Conservation (phyloP, 1,139 yeast species). For the Blastobotrys arbuscula region DNA sequence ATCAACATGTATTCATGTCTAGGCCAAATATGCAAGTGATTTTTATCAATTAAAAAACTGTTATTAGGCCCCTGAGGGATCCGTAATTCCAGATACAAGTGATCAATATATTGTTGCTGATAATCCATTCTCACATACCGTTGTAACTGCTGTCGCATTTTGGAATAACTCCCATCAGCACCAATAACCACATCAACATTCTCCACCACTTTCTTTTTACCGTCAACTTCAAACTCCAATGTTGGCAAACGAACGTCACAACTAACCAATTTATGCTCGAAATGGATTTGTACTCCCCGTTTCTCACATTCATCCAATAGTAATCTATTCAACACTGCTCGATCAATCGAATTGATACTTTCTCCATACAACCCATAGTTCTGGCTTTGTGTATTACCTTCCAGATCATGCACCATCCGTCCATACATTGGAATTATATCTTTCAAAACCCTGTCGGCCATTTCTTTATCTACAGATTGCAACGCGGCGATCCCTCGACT, state of each 20-base stretch:
- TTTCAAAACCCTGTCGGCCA: slow-evolving; percentile 52
- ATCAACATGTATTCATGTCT: slow-evolving; percentile 80
- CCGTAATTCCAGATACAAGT: slow-evolving; percentile 73
- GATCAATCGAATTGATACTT: slow-evolving; percentile 77
- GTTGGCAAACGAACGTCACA: slow-evolving; percentile 15
- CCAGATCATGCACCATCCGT: slow-evolving; percentile 74
- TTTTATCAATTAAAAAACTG: slow-evolving; percentile 55
- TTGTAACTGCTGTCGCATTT: slow-evolving; percentile 65
- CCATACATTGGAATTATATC: slow-evolving; percentile 82
- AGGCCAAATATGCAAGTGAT: slow-evolving; percentile 93
- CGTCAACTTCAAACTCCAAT: slow-evolving; percentile 9
- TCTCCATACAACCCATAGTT: slow-evolving; percentile 81
- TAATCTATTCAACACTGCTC: slow-evolving; percentile 60
- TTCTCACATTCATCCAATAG: slow-evolving; percentile 58
- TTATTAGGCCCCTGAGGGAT: slow-evolving; percentile 45
- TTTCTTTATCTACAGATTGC: slow-evolving; percentile 50
- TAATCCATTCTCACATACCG: slow-evolving; percentile 60
- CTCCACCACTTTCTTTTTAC: slow-evolving; percentile 20
- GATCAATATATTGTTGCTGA: slow-evolving; percentile 73
- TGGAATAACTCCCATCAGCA: slow-evolving; percentile 82
- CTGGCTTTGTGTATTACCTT: slow-evolving; percentile 65
- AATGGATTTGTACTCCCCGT: slow-evolving; percentile 43
- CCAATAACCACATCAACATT: slow-evolving; percentile 63
- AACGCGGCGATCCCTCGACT: slow-evolving; percentile 75
- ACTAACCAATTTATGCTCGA: slow-evolving; percentile 49